These are phyloP conservation scores for Cladosporium phlei DNA, from an alignment of 2,329 filamentous ascomycete species.

Conservation along the genomic window DNA sequence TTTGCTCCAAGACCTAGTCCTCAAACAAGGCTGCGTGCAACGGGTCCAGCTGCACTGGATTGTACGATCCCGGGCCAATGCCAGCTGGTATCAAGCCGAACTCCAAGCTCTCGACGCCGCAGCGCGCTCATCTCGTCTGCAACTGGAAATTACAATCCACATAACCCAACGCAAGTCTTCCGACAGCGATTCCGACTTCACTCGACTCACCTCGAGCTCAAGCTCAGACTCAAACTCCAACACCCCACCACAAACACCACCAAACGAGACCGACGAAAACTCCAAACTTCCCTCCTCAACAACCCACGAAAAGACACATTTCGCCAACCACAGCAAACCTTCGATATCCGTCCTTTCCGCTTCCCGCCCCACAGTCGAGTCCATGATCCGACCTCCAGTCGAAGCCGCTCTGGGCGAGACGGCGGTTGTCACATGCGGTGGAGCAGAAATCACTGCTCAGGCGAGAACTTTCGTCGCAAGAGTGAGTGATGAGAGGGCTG, in stretches of 20 bases:
- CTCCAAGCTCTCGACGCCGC: constrained; percentile 36
- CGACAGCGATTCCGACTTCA: constrained; percentile 1
- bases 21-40: constrained; percentile 28
- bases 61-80: constrained; percentile 23
- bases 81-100: constrained; percentile 20
- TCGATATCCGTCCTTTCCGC: constrained; percentile 27
- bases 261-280: constrained; percentile 23
- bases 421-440: constrained; percentile 60
- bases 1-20: constrained; percentile 52
- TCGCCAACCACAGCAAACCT: constrained; percentile 30
- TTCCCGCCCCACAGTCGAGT: constrained; percentile 49
- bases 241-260: no score
- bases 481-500: constrained; percentile 60
- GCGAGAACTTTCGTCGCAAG: constrained; percentile 52
- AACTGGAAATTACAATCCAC: constrained; percentile 51
- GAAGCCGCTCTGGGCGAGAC: constrained; percentile 59
- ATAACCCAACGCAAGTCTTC: constrained; percentile 37
- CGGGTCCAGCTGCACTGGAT: constrained; percentile 28
- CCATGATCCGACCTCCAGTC: constrained; percentile 51
- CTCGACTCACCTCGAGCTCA: not conserved
- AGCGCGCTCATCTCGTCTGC: constrained; percentile 45
- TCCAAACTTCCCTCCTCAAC: constrained; percentile 7
- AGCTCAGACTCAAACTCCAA: constrained; percentile 10
- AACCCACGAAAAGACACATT: constrained; percentile 2
- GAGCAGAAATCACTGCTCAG: constrained; percentile 50